Base-by-base conservation (phyloP, 2,329 filamentous ascomycete species). In the Dactylella cylindrospora region DNA sequence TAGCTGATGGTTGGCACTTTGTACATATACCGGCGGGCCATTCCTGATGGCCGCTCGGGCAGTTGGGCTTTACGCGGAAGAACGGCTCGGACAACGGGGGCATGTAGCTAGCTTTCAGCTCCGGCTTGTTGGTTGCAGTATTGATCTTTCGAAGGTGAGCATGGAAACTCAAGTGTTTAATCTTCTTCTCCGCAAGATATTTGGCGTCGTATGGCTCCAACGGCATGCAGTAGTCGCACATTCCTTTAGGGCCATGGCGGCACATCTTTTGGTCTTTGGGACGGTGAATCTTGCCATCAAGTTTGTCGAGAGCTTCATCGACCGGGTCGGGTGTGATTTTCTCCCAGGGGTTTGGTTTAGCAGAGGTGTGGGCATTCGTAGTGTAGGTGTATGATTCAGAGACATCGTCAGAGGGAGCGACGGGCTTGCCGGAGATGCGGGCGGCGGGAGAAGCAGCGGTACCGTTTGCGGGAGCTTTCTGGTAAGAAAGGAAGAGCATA, bases 171-270 rank as follows among this genome's bases (percentile, higher is more conserved):
- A 93, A 79, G 73, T 98, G 95, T 74, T 98, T 98, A 79, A 98
- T 96, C 79, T 96, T 96, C 78, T 91, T 94, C 69, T 98, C 91
- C 23, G 83, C 82, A 13, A 98, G 80, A 69, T 96, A 96, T 52
- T 84, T 84, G n/a, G 85, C 74, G 70, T 94, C 85, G 74, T 95
- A 98, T 0, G 93, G 93, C 70, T 98, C 93, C 44, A 97, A 76
- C 0, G 94, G 94, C 82, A 95, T 95, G 76, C 93, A 98, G 75
- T 96, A 94, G 75, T 98, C 93, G 74, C 93, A 98, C 93, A 98
- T 98, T 72, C 93, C 93, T 75, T 95, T 97, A 45, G 86, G 84
- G 1, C 91, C 91, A 72, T 98, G 93, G 65, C 88, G 85, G 76
- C 93, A 98, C 90, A 98, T 93, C 71, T 87, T 88, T 57, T 75